Percentiles rank a stretch among this genome's conserved stretches.
Conservation (phyloP, 257 asterid genomes). For the Haberlea rhodopensis region DNA sequence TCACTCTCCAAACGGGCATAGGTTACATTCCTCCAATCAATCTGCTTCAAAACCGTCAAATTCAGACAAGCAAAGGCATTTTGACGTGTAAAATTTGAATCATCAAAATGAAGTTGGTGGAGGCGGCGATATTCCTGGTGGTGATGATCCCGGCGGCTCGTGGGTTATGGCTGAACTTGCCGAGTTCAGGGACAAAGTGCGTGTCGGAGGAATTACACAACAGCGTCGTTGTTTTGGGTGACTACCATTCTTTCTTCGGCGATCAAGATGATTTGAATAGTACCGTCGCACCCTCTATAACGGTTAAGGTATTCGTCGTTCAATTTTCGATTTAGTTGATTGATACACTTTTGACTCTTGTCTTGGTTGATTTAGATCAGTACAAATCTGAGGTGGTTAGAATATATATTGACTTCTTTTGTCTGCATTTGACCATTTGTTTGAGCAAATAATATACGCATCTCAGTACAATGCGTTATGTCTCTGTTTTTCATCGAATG, state of each 20-base stretch:
- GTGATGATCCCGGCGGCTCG: conserved; percentile 45
- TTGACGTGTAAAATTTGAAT: not conserved
- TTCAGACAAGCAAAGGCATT: not conserved
- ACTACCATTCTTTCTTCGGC: conserved; percentile 61
- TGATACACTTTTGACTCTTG: not conserved
- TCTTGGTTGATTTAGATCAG: not conserved
- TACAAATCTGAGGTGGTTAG: not conserved
- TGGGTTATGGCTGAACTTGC: conserved; percentile 71
- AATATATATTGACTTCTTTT: not conserved
- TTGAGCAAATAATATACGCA: not conserved
- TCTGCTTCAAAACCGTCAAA: conserved; percentile 18
- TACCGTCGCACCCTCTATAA: conserved; percentile 48
- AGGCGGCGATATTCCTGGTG: conserved; percentile 27
- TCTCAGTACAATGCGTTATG: not conserved
- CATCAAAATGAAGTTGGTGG: conserved; percentile 31
- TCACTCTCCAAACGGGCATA: too few species aligned
- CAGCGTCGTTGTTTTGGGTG: conserved; percentile 74
- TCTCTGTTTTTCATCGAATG: not conserved
- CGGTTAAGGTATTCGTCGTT: conserved; percentile 78
- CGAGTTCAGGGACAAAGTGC: conserved; percentile 67
- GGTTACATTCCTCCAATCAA: not conserved
- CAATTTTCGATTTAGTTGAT: too few species aligned
- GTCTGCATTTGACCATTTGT: not conserved
- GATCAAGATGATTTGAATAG: conserved; percentile 40
- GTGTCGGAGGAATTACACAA: conserved; percentile 65